Conservation (phyloP, 257 asterid genomes). For the Solanum clarkiae region DNA sequence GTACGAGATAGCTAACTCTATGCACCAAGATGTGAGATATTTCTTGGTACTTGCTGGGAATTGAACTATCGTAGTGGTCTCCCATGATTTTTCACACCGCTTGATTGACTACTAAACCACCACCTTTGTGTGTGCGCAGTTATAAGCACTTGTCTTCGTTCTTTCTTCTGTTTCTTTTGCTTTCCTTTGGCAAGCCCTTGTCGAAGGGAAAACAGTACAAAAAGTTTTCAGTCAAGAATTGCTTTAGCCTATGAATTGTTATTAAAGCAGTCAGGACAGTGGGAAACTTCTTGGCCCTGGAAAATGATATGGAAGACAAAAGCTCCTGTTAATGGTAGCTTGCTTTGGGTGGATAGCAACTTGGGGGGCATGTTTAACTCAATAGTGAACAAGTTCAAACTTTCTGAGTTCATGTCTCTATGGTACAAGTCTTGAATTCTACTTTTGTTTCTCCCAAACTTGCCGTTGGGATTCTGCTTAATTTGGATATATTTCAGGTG, state of each 20-base stretch:
- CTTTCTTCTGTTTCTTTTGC: background rate
- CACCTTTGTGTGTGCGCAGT: background rate
- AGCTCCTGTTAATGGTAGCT: background rate
- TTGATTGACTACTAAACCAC: background rate
- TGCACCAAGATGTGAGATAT: background rate
- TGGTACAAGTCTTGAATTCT: background rate
- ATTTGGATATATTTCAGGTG: background rate
- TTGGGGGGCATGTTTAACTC: background rate
- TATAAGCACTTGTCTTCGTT: background rate
- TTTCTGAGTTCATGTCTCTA: background rate
- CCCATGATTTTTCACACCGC: background rate
- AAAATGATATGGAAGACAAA: background rate
- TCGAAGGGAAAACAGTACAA: background rate
- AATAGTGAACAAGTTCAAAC: background rate
- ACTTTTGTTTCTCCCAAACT: background rate
- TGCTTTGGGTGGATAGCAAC: background rate
- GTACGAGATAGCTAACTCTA: background rate
- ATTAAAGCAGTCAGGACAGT: background rate
- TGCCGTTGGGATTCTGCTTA: background rate
- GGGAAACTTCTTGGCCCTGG: background rate
- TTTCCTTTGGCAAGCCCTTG: background rate
- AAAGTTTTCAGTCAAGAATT: background rate
- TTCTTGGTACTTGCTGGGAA: background rate
- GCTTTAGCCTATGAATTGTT: background rate
- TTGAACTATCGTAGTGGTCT: background rate